These are phyloP conservation scores for Candida golubevii DNA, from an alignment of 805 yeast genomes.

Conservation along the genomic window DNA sequence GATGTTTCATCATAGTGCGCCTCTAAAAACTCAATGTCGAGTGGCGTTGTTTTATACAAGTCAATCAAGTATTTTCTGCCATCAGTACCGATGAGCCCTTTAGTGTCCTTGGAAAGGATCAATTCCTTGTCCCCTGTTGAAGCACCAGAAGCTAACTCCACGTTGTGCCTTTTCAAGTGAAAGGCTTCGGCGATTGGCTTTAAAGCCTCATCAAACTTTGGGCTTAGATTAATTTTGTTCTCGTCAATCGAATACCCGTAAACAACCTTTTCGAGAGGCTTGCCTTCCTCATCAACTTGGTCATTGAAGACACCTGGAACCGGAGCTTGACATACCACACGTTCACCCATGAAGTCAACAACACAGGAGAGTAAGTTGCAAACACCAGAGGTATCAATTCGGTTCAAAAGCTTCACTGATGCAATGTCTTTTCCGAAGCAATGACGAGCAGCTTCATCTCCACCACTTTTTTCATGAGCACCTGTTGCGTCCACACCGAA, in stretches of 20 bases:
- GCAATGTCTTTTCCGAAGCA: conserved; percentile 74
- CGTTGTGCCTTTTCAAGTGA: conserved; percentile 70
- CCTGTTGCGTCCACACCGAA: conserved; percentile 64
- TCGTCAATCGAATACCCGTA: conserved; percentile 73
- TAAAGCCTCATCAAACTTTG: conserved; percentile 52
- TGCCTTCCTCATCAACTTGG: conserved; percentile 19
- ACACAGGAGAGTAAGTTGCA: conserved; percentile 76
- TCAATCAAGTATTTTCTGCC: conserved; percentile 82
- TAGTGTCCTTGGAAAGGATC: conserved; percentile 70
- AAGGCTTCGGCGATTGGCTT: conserved; percentile 63
- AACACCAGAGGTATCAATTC: conserved; percentile 58
- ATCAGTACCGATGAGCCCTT: conserved; percentile 84
- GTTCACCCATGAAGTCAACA: conserved; percentile 84
- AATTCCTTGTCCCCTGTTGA: conserved; percentile 40
- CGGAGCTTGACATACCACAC: conserved; percentile 90
- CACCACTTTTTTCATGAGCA: conserved; percentile 62
- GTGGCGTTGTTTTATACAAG: conserved; percentile 76
- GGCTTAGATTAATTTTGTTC: conserved; percentile 45
- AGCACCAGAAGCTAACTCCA: conserved; percentile 45
- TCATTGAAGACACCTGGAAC: conserved; percentile 81
- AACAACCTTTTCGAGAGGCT: conserved; percentile 42
- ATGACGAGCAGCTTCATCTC: conserved; percentile 80
- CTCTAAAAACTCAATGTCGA: conserved; percentile 75
- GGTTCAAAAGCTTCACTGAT: conserved; percentile 65
- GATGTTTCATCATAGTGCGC: conserved; percentile 38